Conservation (phyloP, 768 basidiomycete genomes). For the Pleurotus ostreatus region DNA sequence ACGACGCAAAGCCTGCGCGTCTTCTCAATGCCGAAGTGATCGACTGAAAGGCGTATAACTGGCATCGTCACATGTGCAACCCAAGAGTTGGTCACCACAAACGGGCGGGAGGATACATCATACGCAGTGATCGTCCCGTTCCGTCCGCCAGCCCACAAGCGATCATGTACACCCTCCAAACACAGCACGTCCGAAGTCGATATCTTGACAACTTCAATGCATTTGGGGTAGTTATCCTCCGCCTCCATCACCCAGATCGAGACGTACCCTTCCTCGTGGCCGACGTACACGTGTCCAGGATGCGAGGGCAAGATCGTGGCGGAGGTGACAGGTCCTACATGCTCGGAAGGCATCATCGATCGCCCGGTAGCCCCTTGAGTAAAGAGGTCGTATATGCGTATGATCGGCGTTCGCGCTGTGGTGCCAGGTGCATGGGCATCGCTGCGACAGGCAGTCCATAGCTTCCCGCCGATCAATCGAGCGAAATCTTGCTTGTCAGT, state of each 20-base stretch:
- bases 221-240: constrained; percentile 55
- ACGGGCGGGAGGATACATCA: constrained; percentile 70
- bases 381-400: constrained; percentile 79
- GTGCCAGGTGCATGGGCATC: constrained; percentile 39
- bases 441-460: constrained; percentile 77
- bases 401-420: constrained; percentile 54
- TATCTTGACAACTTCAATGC: constrained; percentile 76
- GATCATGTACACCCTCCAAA: constrained; percentile 78
- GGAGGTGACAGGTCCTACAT: constrained; percentile 78
- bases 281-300: constrained; percentile 70
- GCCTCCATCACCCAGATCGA: constrained; percentile 71
- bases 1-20: constrained; percentile 64
- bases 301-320: constrained; percentile 72
- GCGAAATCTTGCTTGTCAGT: constrained; percentile 83
- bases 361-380: constrained; percentile 51
- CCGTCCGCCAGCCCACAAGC: constrained; percentile 85
- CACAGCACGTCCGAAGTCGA: constrained; percentile 77
- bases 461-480: constrained; percentile 62
- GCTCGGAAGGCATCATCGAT: constrained; percentile 58
- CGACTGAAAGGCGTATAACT: constrained; percentile 60
- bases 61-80: constrained; percentile 70
- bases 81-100: constrained; percentile 88
- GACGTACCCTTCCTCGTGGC: constrained; percentile 89
- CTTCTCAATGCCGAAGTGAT: constrained; percentile 72
- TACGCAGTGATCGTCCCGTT: constrained; percentile 81